phyloP scores from a whole-genome alignment of 768 basidiomycete genomes.

The Termitomyces sp. region DNA sequence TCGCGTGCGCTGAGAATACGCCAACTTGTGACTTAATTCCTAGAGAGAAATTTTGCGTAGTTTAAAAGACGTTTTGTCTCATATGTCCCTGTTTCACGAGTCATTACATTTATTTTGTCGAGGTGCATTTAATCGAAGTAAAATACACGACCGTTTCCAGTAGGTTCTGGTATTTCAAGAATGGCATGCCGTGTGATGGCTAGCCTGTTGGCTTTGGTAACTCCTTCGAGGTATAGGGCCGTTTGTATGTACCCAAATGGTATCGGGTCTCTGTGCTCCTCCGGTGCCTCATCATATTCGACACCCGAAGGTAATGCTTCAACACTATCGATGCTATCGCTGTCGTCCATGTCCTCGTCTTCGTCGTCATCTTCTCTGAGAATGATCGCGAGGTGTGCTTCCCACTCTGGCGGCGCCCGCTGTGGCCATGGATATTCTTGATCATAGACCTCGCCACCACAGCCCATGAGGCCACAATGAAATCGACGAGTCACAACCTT shows the following conservation, averaged over 20 bases:
- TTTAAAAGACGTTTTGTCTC: too few relatives aligned
- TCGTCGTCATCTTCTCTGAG: background rate
- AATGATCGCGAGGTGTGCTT: background rate
- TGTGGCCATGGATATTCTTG: conserved; percentile 1
- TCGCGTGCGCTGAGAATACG: conserved; percentile 87
- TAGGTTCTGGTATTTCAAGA: background rate
- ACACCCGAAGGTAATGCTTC: background rate
- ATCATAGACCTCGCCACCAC: background rate
- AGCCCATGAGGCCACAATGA: background rate
- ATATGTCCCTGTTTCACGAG: too few relatives aligned
- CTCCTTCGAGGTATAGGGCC: background rate
- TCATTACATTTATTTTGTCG: too few relatives aligned
- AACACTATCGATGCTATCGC: background rate
- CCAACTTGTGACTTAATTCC: too few relatives aligned
- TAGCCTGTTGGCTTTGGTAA: background rate
- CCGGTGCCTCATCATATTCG: conserved; percentile 6
- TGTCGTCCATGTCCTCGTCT: background rate
- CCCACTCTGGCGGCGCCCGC: background rate
- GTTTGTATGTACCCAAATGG: background rate
- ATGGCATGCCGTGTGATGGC: conserved; percentile 4
- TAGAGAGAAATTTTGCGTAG: too few relatives aligned
- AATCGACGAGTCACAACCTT: conserved; percentile 1
- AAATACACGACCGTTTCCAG: conserved; percentile 1
- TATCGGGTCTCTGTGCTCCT: background rate
- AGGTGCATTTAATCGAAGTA: conserved; percentile 4